Base-by-base conservation (phyloP, 2,329 filamentous ascomycete genomes). In the Cytospora chrysosperma region DNA sequence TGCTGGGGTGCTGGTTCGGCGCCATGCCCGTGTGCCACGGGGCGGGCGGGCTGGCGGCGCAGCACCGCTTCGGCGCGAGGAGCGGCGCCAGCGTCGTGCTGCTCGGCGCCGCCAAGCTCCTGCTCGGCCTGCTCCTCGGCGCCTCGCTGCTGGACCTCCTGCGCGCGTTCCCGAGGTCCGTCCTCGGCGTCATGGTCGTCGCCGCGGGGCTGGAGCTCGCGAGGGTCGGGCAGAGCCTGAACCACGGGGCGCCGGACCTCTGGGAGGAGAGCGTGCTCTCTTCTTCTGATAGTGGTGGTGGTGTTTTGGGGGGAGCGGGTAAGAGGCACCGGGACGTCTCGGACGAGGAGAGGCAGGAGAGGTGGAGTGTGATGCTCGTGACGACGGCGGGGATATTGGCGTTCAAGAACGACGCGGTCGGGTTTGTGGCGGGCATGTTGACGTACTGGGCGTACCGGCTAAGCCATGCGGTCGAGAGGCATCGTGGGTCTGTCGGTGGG, bases 21-120 rank as follows among this genome's bases (percentile, higher is more conserved):
- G 90, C 90, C 6, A 98, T 97, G 95, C 95, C 94, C 3, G 88
- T 95, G 4, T 98, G 95, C 72, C 95, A 98, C 73, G 94, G 94
- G 6, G 92, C 92, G 0, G 94, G 94, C 2, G 94, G 94, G 0
- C 80, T 98, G 0, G 95, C 95, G 6, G 95, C 90, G 0, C 94
- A 98, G 74, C 92, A 92, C 74, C 87, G 92, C 5, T 98, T 98
- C 69, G 94, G 94, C 0, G 93, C 94, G 5, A 88, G 94, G 55
- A 96, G 91, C 64, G 94, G 94, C 12, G 87, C 92, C 0, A 93
- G 89, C 69, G 84, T 97, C 66, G 86, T 97, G 59, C 73, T 96
- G 27, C 84, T 98, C 0, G 94, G 94, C 0, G 53, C 85, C 0
- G 76, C 90, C 65, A 97, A 97, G 75, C 75, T 97, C 6, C 6